Evolutionary conservation across 2,329 filamentous ascomycete genomes (phyloP), one percentile per base, ranked within the genome.

Genomic region (Alternaria consortialis): DNA sequence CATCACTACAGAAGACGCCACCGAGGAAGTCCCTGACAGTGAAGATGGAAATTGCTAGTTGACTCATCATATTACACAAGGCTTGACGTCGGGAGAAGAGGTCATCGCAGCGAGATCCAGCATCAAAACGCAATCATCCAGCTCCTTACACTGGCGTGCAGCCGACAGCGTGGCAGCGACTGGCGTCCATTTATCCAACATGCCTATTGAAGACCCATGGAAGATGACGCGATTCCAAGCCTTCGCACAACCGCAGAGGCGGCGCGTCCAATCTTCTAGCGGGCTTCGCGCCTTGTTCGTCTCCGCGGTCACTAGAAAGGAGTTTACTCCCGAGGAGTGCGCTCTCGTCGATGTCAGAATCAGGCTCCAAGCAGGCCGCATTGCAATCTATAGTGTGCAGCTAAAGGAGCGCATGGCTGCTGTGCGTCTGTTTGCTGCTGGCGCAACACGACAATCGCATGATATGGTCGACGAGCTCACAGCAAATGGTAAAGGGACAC

Each of bases 11-110:
- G 32, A 11, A 7, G 9, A 7, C 31, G 20, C 3, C 20, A 50
- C 13, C 4, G 0, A 15, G 12, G 11, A 2, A 8, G 5, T 5
- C 1, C 4, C 15, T 7, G 13, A 15, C 2, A 7, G 0, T n/a
- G 7, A 5, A 11, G 20, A 37, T 1, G 0, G 5, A 3, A 9
- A 7, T 27, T 12, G 2, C 32, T 20, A n/a, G 25, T 23, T 23
- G 12, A 25, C 20, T 1, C 31, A n/a, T 7, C 7, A 12, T 36
- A 34, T 31, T 11, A 7, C 17, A 1, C 31, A 8, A n/a, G 13
- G 8, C 20, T 12, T 4, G 0, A 2, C 27, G 2, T 32, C 8
- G 5, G 13, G 23, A 1, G 8, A 50, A 7, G 13, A 50, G 4
- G 5, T 0, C 8, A 0, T 11, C 4, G 13, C 8, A 8, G 13